Base-by-base conservation (phyloP, 208 protist genomes). In the Leptomonas pyrrhocoris region DNA sequence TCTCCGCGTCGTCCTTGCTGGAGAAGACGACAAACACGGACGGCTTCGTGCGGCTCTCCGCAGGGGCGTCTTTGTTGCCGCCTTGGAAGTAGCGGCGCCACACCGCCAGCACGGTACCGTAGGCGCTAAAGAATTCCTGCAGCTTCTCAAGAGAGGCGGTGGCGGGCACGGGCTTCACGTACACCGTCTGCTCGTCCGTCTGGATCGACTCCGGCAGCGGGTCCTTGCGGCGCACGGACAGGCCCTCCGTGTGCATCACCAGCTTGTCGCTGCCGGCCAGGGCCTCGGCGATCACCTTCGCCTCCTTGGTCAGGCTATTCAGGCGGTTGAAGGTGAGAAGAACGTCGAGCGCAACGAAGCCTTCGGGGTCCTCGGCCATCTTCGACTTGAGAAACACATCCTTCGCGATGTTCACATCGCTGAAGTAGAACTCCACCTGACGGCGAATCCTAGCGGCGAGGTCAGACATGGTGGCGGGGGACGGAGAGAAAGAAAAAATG, bases 341-440 rank as follows among this genome's bases (percentile, higher is more conserved):
- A 53, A 87, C 84, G 27, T 83, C 74, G 7, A 96, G 56, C 12
- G 90, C 58, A 8, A 97, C 73, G 64, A 91, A 95, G 27, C 93
- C 93, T 53, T 96, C 89, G 13, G 79, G 70, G 68, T 92, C 79
- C 75, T 95, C 89, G 23, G 90, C 85, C 83, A 97, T 94, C 77
- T 96, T 93, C 13, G 78, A 81, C 73, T 94, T 91, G 30, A 97
- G 74, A 62, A 96, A 97, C 21, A 94, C 82, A 84, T 97, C 93
- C 71, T 93, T 90, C 19, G 84, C 79, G 50, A 97, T 66, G 77
- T 97, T 97, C n/a, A 93, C 89, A 69, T 97, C 89, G 68, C 90
- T 90, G 83, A 97, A 97, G 80, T 97, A 97, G 79, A 95, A 97
- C 80, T 95, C 89, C 60, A 97, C 88, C 76, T 96, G 93, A 12